Evolutionary conservation across 306 rosid species (phyloP), one percentile per base, ranked within the genome.

Genomic region (Quercus rubra): DNA sequence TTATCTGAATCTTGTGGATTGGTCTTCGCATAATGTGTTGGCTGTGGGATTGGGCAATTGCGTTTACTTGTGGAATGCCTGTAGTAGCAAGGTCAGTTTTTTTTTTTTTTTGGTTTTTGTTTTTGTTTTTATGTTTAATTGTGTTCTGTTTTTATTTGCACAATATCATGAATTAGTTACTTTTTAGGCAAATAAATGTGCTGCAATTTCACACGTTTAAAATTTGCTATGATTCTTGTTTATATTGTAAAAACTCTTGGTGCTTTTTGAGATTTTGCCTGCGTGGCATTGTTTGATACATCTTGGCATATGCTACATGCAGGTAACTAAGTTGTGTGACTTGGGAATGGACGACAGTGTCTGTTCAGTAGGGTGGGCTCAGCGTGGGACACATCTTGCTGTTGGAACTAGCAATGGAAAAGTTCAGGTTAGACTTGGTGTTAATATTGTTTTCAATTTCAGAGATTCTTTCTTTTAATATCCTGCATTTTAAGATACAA

Each of bases 291-390:
- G 20, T 28, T 79, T 13, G 71, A 46, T 82, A 27, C 55, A 55
- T 68, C 49, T 82, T 83, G 79, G 59, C 57, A 33, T 38, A 38
- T 87, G 77, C 10, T 72, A 20, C 35, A 7, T 82, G 81, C 90
- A 96, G 99, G 98, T 96, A 78, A 96, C 98, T 80, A 96, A 93
- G 82, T 87, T 96, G 79, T 96, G 99, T 61, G 99, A 96, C 64
- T 88, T 96, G 88, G 99, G 99, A 74, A 84, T 77, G 35, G 98
- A 96, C 27, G 99, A 93, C n/a, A 89, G 86, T 58, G 97, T 93
- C 62, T 96, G 99, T 82, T 96, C 98, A 1, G 99, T 96, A 5
- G 98, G 97, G 51, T 96, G 99, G 99, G 99, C 98, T 78, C 98
- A 93, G 78, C 94, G 97, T 3, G 97, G 98, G 70, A 90, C 98